These are phyloP conservation scores for Nemania bipapillata DNA, from an alignment of 2,329 filamentous ascomycete genomes.

Conservation along the genomic window DNA sequence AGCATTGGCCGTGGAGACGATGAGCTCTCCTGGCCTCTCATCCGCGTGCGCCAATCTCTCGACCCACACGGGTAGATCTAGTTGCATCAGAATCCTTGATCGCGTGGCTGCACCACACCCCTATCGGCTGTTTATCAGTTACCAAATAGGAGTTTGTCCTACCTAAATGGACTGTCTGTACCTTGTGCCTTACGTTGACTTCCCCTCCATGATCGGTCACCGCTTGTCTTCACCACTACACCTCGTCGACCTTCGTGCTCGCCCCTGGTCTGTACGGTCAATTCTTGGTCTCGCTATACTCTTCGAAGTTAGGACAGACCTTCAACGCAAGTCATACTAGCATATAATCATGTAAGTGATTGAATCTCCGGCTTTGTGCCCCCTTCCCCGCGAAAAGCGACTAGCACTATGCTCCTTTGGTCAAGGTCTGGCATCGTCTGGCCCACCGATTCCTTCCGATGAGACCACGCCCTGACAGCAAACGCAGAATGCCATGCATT, in stretches of 20 bases:
- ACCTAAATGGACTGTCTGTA: conserved; percentile 5
- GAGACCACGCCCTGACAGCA: background rate
- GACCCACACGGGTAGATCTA: conserved; percentile 41
- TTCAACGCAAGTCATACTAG: conserved; percentile 37
- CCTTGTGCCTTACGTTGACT: conserved; percentile 7
- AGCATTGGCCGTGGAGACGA: conserved; percentile 35
- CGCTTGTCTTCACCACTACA: conserved; percentile 34
- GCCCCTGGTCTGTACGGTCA: conserved; percentile 17
- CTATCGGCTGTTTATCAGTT: conserved; percentile 29
- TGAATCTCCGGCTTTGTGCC: background rate
- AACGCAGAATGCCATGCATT: conserved; percentile 39
- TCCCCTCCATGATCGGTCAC: conserved; percentile 32
- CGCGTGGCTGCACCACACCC: conserved; percentile 34
- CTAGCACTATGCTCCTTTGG: conserved; percentile 17
- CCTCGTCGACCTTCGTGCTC: conserved; percentile 21
- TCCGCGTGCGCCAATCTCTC: conserved; percentile 22
- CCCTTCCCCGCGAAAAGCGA: conserved; percentile 11
- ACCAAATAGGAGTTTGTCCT: conserved; percentile 18
- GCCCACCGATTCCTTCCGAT: conserved; percentile 25
- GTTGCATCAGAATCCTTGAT: conserved; percentile 32
- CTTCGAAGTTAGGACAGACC: conserved; percentile 26
- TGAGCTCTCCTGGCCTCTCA: conserved; percentile 36
- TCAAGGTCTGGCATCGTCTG: conserved; percentile 12
- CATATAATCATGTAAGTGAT: conserved; percentile 33
- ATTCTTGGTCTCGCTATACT: conserved; percentile 16